Conservation (phyloP, 495 filamentous ascomycete species). For the Sporormia fimetaria region DNA sequence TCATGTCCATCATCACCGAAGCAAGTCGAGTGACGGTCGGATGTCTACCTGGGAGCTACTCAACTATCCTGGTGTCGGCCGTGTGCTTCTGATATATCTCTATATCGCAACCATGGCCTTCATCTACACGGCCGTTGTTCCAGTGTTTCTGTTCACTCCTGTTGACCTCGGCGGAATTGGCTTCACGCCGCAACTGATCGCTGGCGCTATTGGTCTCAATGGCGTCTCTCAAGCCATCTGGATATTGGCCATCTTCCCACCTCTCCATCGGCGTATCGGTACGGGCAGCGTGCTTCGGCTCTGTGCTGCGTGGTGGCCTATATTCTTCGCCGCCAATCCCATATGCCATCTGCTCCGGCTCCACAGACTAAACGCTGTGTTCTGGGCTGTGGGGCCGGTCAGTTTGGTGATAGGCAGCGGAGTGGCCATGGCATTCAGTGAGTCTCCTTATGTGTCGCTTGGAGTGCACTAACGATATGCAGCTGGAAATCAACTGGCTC, state of each 20-base stretch:
- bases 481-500: constrained; percentile 50
- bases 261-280: constrained; percentile 45
- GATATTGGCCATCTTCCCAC: constrained; percentile 53
- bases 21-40: constrained; percentile 23
- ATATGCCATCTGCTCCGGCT: constrained; percentile 44
- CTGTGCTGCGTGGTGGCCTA: constrained; percentile 45
- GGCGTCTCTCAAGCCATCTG: constrained; percentile 52
- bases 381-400: constrained; percentile 44
- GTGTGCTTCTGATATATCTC: constrained; percentile 49
- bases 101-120: constrained; percentile 52
- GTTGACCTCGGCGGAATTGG: constrained; percentile 47
- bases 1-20: constrained; percentile 20
- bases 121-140: constrained; percentile 50
- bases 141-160: constrained; percentile 52
- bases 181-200: constrained; percentile 49
- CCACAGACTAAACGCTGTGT: constrained; percentile 31
- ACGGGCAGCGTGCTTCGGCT: constrained; percentile 47
- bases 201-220: constrained; percentile 45
- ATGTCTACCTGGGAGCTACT: constrained; percentile 46
- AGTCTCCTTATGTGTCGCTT: constrained; percentile 1
- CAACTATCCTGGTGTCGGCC: constrained; percentile 46
- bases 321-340: constrained; percentile 45
- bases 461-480: constrained; percentile 3
- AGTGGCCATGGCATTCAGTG: constrained; percentile 55
- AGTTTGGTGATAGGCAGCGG: constrained; percentile 41